A percentile compares a stretch with the other conserved stretches of the same genome.
These are phyloP conservation scores for Amanita subjunquillea DNA, from an alignment of 768 basidiomycete genomes.

Conservation along the genomic window DNA sequence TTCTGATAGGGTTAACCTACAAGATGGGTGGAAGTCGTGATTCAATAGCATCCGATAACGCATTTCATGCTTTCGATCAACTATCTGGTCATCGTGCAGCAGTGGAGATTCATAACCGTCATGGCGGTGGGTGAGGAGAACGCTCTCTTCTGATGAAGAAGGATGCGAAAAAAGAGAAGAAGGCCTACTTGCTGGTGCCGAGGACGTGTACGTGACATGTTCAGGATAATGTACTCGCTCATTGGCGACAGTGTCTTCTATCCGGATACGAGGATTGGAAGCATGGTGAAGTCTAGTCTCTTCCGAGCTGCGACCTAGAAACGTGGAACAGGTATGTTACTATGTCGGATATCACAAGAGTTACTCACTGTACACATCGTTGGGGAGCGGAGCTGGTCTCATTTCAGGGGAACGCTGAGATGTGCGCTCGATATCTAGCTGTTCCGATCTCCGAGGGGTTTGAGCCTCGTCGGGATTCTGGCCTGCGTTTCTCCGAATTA, in stretches of 20 bases:
- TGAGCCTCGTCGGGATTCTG: slow-evolving; percentile 14
- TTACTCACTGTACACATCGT: neutral
- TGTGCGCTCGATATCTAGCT: slow-evolving; percentile 10
- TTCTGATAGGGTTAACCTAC: slow-evolving; percentile 29
- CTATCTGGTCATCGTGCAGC: slow-evolving; percentile 26
- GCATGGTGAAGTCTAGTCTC: neutral
- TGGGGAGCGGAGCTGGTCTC: slow-evolving; percentile 16
- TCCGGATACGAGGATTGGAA: neutral
- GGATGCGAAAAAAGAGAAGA: slow-evolving; percentile 21
- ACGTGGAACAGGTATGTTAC: neutral
- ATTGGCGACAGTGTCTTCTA: neutral
- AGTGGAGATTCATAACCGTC: slow-evolving; percentile 33
- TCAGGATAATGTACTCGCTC: neutral
- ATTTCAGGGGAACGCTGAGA: slow-evolving; percentile 22
- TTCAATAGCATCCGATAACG: slow-evolving; percentile 55
- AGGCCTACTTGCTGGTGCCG: slow-evolving; percentile 10
- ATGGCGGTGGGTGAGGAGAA: slow-evolving; percentile 5
- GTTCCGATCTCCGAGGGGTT: neutral
- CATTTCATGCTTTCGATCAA: slow-evolving; percentile 47
- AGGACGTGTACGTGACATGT: slow-evolving; percentile 1
- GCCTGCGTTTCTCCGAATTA: slow-evolving; percentile 30
- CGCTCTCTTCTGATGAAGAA: slow-evolving; percentile 14
- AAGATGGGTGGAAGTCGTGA: slow-evolving; percentile 61
- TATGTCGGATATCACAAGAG: neutral
- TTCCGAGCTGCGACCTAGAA: slow-evolving; percentile 1